Base-by-base conservation (phyloP, 2,329 filamentous ascomycete species). In the Fusarium buharicum region DNA sequence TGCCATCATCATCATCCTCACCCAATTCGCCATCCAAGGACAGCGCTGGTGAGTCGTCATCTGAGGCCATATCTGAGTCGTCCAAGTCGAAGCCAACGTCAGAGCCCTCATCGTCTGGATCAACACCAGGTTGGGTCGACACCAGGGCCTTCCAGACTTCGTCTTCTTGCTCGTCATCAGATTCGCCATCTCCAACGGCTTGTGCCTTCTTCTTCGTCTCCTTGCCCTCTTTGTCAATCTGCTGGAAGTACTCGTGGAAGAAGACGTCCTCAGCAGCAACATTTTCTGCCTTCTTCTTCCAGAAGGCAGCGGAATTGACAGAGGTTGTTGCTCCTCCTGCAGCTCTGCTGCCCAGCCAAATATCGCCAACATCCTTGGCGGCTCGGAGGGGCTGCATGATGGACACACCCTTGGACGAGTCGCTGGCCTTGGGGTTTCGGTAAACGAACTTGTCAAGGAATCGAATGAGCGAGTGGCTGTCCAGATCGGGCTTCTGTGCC, bases 401-500 rank as follows among this genome's bases (percentile, higher is more conserved):
- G 22, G 93, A 97, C 24, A 86, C 84, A 45, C 96, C 96, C 63
- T 91, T 90, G 27, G 86, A 82, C 28, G 81, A 76, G 47, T 86
- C 82, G 14, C 84, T 84, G 4, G 87, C 81, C 81, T 97, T 97
- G 60, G 94, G 88, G 70, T 95, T 97, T 67, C 92, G 90, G 83
- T 98, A 99, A n/a, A 97, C 92, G 76, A 99, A 99, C 69, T 96
- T 93, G 78, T 99, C 95, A 55, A 99, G 83, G 82, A 99, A 99
- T 75, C 96, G 90, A 72, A 95, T 95, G 44, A 99, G 84, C 2
- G 92, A 95, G 75, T 98, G 94, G 55, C 92, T 89, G 14, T 91
- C 89, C 47, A 97, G 83, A 70, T 99, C 95, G 0, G 95, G 93
- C 76, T 98, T 98, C 62, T 91, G 87, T 58, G 91, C 89, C 75